Conservation (phyloP, 1,284 basidiomycete species). For the Ganoderma lingzhi region DNA sequence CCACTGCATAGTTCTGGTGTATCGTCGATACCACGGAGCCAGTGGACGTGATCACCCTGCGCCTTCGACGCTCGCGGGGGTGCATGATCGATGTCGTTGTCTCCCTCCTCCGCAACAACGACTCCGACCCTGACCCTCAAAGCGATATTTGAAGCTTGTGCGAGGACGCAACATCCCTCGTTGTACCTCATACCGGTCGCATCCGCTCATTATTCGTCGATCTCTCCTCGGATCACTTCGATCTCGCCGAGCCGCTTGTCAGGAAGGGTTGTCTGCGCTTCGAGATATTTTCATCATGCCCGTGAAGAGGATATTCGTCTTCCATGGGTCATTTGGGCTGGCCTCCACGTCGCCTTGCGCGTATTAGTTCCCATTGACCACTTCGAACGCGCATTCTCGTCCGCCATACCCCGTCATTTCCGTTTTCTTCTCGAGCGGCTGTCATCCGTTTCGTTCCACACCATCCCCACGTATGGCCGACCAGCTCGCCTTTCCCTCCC, state of each 20-base stretch:
- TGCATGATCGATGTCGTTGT: constrained; percentile 20
- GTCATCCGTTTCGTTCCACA: too few relatives aligned
- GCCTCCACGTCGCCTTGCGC: neutral
- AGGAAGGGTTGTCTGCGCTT: constrained; percentile 10
- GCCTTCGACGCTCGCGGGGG: constrained; percentile 7
- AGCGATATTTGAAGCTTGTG: neutral
- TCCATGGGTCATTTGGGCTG: neutral
- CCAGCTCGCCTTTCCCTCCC: too few relatives aligned
- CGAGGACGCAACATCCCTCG: neutral
- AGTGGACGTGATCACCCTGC: neutral
- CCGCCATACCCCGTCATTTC: neutral
- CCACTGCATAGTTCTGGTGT: constrained; percentile 17
- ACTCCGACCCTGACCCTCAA: neutral
- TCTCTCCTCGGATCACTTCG: neutral
- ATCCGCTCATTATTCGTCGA: constrained; percentile 15
- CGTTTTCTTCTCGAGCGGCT: neutral
- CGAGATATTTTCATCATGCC: constrained; percentile 15
- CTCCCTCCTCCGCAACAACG: neutral
- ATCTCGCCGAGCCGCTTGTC: constrained; percentile 1
- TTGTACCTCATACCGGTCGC: constrained; percentile 15
- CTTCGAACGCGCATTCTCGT: neutral
- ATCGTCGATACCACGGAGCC: constrained; percentile 10
- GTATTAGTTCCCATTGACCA: neutral
- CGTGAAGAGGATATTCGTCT: neutral
- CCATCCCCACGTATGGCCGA: too few relatives aligned